Base-by-base conservation (phyloP, 768 basidiomycete genomes). In the Mycena rosella region DNA sequence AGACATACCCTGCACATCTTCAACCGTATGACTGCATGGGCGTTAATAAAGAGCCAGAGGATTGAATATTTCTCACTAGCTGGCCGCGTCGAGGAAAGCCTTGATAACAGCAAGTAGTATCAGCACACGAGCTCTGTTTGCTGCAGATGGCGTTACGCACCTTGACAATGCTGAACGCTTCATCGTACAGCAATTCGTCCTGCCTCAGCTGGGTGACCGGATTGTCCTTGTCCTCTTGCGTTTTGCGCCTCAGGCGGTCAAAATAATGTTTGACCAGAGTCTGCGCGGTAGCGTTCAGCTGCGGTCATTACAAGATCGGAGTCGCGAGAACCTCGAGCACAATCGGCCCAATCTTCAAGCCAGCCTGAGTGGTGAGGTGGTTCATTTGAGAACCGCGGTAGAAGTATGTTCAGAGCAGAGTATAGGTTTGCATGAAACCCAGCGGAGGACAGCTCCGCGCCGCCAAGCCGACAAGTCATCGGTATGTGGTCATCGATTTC, bases 181-280 rank as follows among this genome's bases (percentile, higher is more conserved):
- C 88, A 67, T 96, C 91, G 73, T 94, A 96, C 63, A 96, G 78
- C 29, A 96, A 79, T 75, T 96, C 92, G 57, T 94, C 90, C 73
- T 89, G 85, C 72, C 87, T 83, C 62, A 93, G 79, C 40, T 82
- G 81, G 17, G 85, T 86, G 49, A 78, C 79, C 4, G 83, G 79
- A 22, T 81, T 81, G 53, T 77, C 78, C 22, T 40, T n/a, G n/a
- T n/a, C 34, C 34, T 82, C 78, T 42, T 81, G 78, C 13, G 72
- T 72, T 27, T 85, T 83, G 26, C 79, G 81, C 78, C 82, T 88
- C 53, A 88, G 77, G 17, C 89, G 86, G 48, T 91, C 90, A 53
- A 96, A 87, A 77, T 95, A 96, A 75, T 96, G 95, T 76, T 91
- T 92, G 74, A 95, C 84, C n/a, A 95, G 84, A 0, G 92, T 94